Evolutionary conservation across 192 early-diverging fungal species (phyloP), one percentile per base, ranked within the genome.

Genomic region (Coemansia sp.): DNA sequence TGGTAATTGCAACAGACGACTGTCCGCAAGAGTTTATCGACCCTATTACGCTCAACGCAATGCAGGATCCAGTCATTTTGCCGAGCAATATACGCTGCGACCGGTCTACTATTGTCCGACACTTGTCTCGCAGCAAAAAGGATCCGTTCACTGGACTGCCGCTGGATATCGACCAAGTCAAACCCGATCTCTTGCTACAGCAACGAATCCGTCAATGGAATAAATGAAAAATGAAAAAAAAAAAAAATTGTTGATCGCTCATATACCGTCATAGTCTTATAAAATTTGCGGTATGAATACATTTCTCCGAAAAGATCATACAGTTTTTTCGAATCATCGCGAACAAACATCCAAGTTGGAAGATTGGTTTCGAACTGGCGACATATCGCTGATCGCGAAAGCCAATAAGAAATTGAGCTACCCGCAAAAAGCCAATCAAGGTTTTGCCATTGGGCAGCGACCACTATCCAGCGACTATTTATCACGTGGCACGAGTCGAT

Each of bases 221-320:
- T 36, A 46, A 70, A 25, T 53, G 31, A 70, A 49, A 49, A 29
- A 27, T 8, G 7, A 39, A 45, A 38, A 64, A 68, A 38, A 58
- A 20, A 46, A 60, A 22, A 59, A 42, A 37, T n/a, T 24, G 43
- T 25, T 17, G 12, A 47, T 65, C 46, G 72, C 66, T 74, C 66
- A 74, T 62, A 74, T 67, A 74, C 72, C 72, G 72, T 67, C 64
- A 47, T 74, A 74, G 72, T 74, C 72, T 74, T 74, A 58, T 24
- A 59, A 31, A 38, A 29, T 59, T 68, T 59, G 43, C 32, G 42
- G 40, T 25, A 45, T 67, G 46, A 43, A 67, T 73, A 11, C 46
- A 47, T 65, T 62, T 67, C 27, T 67, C 59, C n/a, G 31, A 11
- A 54, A 64, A 56, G 65, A 67, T 67, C 47, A 73, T 67, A 45